Evolutionary conservation across 2,329 filamentous ascomycete genomes (phyloP), one percentile per base, ranked within the genome.

Genomic region (Clonostachys sp.): DNA sequence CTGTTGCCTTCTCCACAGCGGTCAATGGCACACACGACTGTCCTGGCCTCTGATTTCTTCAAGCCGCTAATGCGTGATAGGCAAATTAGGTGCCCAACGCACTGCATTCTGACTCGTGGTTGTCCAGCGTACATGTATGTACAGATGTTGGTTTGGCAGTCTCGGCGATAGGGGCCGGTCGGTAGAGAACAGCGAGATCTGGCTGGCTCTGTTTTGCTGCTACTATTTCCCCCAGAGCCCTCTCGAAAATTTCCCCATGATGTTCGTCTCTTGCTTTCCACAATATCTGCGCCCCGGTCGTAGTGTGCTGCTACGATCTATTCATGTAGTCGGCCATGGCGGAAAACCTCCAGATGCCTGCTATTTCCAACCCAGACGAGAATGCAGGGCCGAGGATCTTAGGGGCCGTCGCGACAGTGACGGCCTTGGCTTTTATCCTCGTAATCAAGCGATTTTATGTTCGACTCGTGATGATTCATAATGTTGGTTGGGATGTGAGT

Each of bases 381-480:
- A 63, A 62, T 48, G 69, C 65, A 46, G 60, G 61, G 1, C 52
- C 54, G 12, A 53, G 59, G 12, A 68, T 77, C n/a, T 57, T 76
- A 12, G 61, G 61, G 2, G 67, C 71, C 12, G 68, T 68, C 2
- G 55, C 67, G 10, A 49, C 65, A 2, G 61, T 74, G 43, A 66
- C 68, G 13, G 55, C 58, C 1, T 40, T 67, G 12, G 67, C 72
- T 2, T 54, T 65, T 0, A 44, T 73, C 10, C 57, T 64, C 2
- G 68, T 75, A 2, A 7, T 65, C 5, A 56, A 70, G n/a, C 67
- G 74, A 33, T 56, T 70, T 34, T 75, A 73, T 48, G 76, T 78
- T 24, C 67, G 77, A 12, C 24, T 67, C 3, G 54, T 58, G 12
- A 68, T 79, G 57, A 64, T 80, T 41, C 72, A 67, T 20, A 71